Base-by-base conservation (phyloP, 2,329 filamentous ascomycete species). In the Fusarium goolgardi region DNA sequence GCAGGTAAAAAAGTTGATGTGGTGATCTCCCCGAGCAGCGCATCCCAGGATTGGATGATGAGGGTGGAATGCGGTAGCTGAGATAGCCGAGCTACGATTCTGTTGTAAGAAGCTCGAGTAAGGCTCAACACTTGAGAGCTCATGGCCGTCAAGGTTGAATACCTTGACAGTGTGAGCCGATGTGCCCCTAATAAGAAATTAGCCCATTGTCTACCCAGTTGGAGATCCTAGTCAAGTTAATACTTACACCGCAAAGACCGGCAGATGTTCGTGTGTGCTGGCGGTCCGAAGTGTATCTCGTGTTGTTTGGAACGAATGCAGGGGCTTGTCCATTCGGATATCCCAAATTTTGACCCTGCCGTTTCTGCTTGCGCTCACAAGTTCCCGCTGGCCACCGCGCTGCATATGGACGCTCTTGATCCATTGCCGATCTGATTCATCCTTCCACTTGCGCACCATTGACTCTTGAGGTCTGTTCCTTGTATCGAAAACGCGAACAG, bases 291-390 rank as follows among this genome's bases (percentile, higher is more conserved):
- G 85, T 11, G 91, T 91, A 73, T 94, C 90, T 63, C 86, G 89
- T 5, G 92, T 95, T 9, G 91, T 89, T 75, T 88, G 85, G 73
- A 95, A 91, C 3, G 88, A 88, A 63, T 90, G 89, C 51, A 97
- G 83, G 7, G 91, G 90, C 70, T 86, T 85, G 67, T 96, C 91
- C 88, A 93, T 93, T 49, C 96, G 88, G 51, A 99, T 93, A 78
- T 99, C 96, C 96, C 96, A 99, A 18, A 99, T 84, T 77, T 93
- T 94, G 68, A 99, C 92, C 76, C 96, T 96, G 64, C 96, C 96
- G 75, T 97, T 96, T 46, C 93, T 88, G 76, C 94, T 96, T 21
- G 94, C 96, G 43, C 91, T 95, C 54, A 99, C 85, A 41, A 99
- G 86, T 79, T 99, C 96, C 60, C 96, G 87, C 78, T 97, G 90